Conservation (phyloP, 129 eudicot species). For the Artemisia annua region DNA sequence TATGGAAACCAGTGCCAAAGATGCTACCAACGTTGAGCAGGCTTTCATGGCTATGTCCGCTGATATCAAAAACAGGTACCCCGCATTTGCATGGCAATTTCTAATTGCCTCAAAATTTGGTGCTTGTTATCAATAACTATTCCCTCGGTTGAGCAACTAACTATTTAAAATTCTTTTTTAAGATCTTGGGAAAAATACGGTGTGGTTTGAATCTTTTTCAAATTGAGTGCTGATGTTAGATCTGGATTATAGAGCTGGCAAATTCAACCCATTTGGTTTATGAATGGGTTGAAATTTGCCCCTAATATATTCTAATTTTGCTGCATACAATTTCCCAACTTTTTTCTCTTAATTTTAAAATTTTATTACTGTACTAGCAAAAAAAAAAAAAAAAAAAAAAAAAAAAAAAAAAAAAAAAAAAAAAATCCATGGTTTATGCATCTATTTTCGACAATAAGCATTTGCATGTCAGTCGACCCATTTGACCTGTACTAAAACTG, state of each 20-base stretch:
- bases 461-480: not conserved
- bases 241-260: not conserved
- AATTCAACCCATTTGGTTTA: not conserved
- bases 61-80: constrained; percentile 36
- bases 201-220: not conserved
- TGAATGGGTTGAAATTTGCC: not conserved
- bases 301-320: too few relatives aligned
- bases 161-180: not conserved
- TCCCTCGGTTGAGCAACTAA: not conserved
- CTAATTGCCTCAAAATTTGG: not conserved
- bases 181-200: not conserved
- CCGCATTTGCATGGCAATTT: not conserved
- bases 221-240: not conserved
- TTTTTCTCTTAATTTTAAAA: not conserved
- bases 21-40: constrained; percentile 72
- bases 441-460: not conserved
- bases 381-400: not conserved
- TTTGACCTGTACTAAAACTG: not conserved
- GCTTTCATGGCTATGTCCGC: constrained; percentile 83
- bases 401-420: not conserved
- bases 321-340: not conserved
- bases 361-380: not conserved
- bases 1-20: constrained; percentile 49
- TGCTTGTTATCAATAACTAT: not conserved
- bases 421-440: not conserved